phyloP scores from a whole-genome alignment of 176 grass and related monocot species.

The Aegilops speltoides region DNA sequence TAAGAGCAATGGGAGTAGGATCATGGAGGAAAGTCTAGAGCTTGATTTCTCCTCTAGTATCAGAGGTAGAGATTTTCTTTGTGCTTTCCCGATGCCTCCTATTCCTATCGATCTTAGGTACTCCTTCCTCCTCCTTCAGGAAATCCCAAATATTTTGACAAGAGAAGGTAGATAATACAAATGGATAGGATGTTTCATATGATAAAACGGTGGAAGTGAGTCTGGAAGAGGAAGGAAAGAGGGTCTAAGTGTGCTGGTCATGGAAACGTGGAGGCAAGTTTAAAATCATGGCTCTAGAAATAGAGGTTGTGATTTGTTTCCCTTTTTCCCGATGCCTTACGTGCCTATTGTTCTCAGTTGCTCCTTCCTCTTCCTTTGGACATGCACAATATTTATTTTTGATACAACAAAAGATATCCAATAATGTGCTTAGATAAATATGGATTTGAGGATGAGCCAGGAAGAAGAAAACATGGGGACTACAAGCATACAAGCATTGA shows the following conservation, averaged over 20 bases:
- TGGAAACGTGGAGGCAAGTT: slow-evolving; percentile 35
- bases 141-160: not conserved
- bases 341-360: not conserved
- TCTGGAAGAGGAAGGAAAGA: slow-evolving; percentile 37
- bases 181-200: not conserved
- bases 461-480: too few relatives aligned
- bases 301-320: not conserved
- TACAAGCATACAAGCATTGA: too few relatives aligned
- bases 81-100: slow-evolving; percentile 29
- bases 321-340: slow-evolving; percentile 15
- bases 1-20: too few relatives aligned
- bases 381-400: not conserved
- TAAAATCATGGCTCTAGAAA: not conserved
- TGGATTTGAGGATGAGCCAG: too few relatives aligned
- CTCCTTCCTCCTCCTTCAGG: slow-evolving; percentile 27
- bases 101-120: not conserved
- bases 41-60: too few relatives aligned
- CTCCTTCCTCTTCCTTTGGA: slow-evolving; percentile 6
- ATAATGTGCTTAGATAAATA: too few relatives aligned
- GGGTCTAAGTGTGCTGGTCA: not conserved
- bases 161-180: not conserved
- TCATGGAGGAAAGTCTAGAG: too few relatives aligned
- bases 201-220: not conserved
- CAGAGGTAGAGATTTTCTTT: not conserved
- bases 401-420: not conserved